Percentiles rank a stretch among this genome's conserved stretches.
These are phyloP conservation scores for Blastosporella zonata DNA, from an alignment of 1,284 basidiomycete genomes.

Conservation along the genomic window DNA sequence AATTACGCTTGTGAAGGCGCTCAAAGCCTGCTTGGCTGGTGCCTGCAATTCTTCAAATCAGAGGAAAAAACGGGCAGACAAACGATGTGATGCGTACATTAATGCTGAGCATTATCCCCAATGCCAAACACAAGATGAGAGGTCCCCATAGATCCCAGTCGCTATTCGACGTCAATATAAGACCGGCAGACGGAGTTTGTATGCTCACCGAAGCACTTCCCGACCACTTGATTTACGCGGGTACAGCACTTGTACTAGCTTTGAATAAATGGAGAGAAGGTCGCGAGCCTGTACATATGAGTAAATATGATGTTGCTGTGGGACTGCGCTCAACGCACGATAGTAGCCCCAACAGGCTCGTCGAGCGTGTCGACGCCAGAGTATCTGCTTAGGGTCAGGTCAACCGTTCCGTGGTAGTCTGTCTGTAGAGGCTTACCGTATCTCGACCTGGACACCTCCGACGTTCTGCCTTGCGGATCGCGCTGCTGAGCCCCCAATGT, in stretches of 20 bases:
- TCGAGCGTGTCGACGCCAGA: constrained; percentile 85
- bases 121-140: constrained; percentile 77
- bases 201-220: constrained; percentile 70
- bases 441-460: constrained; percentile 85
- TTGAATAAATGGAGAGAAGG: constrained; percentile 84
- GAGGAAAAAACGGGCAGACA: background rate
- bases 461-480: constrained; percentile 58
- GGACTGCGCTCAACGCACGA: constrained; percentile 54
- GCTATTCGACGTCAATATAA: constrained; percentile 35
- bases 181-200: background rate
- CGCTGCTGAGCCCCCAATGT: constrained; percentile 57
- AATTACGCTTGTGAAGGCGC: constrained; percentile 89
- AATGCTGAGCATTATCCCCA: constrained; percentile 86
- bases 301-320: constrained; percentile 14
- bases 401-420: background rate
- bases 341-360: constrained; percentile 85
- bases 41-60: constrained; percentile 52
- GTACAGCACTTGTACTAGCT: constrained; percentile 90
- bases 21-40: constrained; percentile 77
- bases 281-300: constrained; percentile 67
- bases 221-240: constrained; percentile 75
- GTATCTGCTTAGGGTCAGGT: constrained; percentile 44
- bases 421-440: constrained; percentile 52
- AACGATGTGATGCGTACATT: constrained; percentile 56
- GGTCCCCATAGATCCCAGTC: constrained; percentile 99